Conservation (phyloP, 2,329 filamentous ascomycete species). For the Fusarium napiforme region DNA sequence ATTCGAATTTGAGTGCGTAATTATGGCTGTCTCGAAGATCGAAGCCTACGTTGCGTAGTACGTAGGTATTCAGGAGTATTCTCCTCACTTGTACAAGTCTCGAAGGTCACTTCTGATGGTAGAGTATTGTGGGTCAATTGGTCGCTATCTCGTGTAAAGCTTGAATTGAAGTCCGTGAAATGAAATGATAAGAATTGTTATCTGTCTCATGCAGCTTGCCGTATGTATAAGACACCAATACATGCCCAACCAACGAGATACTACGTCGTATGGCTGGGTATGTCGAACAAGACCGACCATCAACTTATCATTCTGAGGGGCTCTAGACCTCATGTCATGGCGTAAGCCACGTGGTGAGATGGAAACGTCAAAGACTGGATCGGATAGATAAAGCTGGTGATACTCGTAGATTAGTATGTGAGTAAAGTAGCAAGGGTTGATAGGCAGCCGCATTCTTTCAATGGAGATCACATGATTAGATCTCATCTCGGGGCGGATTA, state of each 20-base stretch:
- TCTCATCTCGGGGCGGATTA: background rate
- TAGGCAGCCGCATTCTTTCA: slow-evolving; percentile 24
- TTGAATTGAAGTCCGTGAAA: too few relatives aligned
- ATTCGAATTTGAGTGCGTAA: background rate
- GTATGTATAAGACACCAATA: background rate
- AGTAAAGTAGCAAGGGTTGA: slow-evolving; percentile 6
- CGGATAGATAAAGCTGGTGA: slow-evolving; percentile 7
- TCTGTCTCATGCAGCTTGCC: background rate
- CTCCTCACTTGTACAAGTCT: background rate
- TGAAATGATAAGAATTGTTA: background rate
- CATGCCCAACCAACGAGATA: background rate
- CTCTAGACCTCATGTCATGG: background rate
- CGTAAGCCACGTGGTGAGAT: background rate
- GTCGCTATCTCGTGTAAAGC: background rate
- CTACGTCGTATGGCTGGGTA: too few relatives aligned
- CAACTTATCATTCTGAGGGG: background rate
- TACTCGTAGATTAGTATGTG: background rate
- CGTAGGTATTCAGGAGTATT: background rate
- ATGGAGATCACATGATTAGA: slow-evolving; percentile 10
- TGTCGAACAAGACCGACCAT: background rate
- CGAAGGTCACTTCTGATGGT: background rate
- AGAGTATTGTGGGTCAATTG: background rate
- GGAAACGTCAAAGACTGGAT: slow-evolving; percentile 1
- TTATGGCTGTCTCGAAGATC: background rate
- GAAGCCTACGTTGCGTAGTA: background rate